Percentiles rank a stretch among this genome's conserved stretches.
These are phyloP conservation scores for Emydomyces testavorans DNA, from an alignment of 2,329 filamentous ascomycete genomes.

Conservation along the genomic window DNA sequence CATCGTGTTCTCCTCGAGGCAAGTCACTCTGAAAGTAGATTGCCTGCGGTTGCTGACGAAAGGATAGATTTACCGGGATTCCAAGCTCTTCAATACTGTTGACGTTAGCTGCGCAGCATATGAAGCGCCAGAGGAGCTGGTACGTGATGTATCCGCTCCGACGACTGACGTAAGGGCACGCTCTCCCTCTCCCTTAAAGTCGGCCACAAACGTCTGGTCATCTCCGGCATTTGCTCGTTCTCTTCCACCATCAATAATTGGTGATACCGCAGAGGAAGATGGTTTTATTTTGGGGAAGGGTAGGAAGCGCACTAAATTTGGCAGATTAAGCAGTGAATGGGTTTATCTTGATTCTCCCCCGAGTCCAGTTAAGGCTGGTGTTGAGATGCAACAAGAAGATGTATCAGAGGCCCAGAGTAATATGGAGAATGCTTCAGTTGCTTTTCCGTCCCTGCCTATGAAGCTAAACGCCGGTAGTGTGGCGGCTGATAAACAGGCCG, in stretches of 20 bases:
- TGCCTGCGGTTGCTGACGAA: neutral
- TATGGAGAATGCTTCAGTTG: neutral
- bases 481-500: neutral
- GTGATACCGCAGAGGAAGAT: conserved; percentile 58
- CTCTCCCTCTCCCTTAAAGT: neutral
- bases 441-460: neutral
- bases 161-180: neutral
- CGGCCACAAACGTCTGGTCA: conserved; percentile 44
- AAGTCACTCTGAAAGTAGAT: neutral
- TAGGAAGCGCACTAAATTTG: conserved; percentile 60
- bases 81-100: neutral
- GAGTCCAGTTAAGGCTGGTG: conserved; percentile 41
- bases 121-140: neutral
- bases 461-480: neutral
- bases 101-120: neutral
- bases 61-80: conserved; percentile 8
- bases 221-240: conserved; percentile 74
- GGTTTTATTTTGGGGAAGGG: conserved; percentile 48
- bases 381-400: neutral
- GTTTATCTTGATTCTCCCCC: conserved; percentile 59
- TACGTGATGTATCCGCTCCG: neutral
- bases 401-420: neutral
- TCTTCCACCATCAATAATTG: conserved; percentile 53
- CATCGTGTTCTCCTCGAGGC: conserved; percentile 30
- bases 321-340: conserved; percentile 59